Conservation (phyloP, 495 filamentous ascomycete genomes). For the Parathielavia appendiculata region DNA sequence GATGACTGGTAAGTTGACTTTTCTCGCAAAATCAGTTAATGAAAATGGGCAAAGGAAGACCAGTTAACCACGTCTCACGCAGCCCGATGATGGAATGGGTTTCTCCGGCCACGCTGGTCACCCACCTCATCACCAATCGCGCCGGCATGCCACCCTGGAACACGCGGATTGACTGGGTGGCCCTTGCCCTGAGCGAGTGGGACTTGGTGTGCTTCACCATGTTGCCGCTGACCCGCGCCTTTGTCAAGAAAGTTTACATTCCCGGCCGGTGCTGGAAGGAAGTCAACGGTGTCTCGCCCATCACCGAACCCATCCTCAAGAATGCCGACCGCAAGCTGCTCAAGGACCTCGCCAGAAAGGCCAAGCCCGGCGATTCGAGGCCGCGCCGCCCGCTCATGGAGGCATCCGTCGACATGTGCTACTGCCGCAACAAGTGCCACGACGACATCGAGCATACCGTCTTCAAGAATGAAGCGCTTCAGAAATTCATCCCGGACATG, state of each 20-base stretch:
- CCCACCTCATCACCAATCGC: conserved; percentile 10
- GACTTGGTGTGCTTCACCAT: neutral
- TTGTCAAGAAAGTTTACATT: conserved; percentile 2
- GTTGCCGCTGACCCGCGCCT: conserved; percentile 6
- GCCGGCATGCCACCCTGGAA: conserved; percentile 10
- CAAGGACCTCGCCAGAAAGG: neutral
- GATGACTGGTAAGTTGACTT: conserved; percentile 9
- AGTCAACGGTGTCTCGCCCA: neutral
- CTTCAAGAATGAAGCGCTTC: neutral
- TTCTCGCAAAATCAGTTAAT: neutral
- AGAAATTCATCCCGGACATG: conserved; percentile 1
- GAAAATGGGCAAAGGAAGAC: neutral
- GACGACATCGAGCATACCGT: neutral
- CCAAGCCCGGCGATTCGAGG: neutral
- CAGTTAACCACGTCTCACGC: neutral
- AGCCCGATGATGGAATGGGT: conserved; percentile 12
- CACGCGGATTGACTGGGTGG: conserved; percentile 12
- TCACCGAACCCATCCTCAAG: conserved; percentile 7
- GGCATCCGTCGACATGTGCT: neutral
- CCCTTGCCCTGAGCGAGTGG: conserved; percentile 7
- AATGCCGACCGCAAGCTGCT: neutral
- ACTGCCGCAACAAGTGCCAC: neutral
- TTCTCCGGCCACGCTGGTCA: neutral
- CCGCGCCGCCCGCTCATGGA: neutral
- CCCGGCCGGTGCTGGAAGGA: conserved; percentile 2